Conservation (phyloP, 148 eudicot genomes). For the Gaultheria prostrata region DNA sequence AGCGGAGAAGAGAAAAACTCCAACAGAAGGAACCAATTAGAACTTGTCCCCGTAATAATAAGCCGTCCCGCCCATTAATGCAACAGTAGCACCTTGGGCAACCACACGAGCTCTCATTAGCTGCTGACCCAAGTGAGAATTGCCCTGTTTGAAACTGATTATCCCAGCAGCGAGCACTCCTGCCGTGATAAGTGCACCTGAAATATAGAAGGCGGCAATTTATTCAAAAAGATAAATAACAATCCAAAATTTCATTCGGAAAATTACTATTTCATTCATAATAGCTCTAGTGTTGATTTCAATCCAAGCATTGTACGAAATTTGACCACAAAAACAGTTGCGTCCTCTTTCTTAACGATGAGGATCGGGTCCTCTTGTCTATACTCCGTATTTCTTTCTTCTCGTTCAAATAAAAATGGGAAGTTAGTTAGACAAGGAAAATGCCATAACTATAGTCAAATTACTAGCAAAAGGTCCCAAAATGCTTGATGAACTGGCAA, state of each 20-base stretch:
- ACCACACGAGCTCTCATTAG: constrained; percentile 94
- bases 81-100: constrained; percentile 94
- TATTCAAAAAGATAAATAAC: not conserved
- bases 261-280: not conserved
- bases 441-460: not conserved
- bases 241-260: not conserved
- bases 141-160: constrained; percentile 82
- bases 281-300: not conserved
- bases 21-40: not conserved
- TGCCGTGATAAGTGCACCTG: constrained; percentile 86
- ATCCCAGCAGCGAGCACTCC: constrained; percentile 89
- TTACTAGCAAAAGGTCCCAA: not conserved
- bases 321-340: not conserved
- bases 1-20: not conserved
- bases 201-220: not conserved
- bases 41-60: constrained; percentile 72
- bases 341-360: not conserved
- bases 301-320: not conserved
- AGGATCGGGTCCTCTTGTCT: not conserved
- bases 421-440: not conserved
- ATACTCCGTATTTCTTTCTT: not conserved
- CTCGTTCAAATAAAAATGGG: not conserved
- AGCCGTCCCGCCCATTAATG: constrained; percentile 85
- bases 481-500: not conserved
- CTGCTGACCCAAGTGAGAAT: constrained; percentile 74